Conservation (phyloP, 163 green algal species). For the Coccomyxa subellipsoidea region DNA sequence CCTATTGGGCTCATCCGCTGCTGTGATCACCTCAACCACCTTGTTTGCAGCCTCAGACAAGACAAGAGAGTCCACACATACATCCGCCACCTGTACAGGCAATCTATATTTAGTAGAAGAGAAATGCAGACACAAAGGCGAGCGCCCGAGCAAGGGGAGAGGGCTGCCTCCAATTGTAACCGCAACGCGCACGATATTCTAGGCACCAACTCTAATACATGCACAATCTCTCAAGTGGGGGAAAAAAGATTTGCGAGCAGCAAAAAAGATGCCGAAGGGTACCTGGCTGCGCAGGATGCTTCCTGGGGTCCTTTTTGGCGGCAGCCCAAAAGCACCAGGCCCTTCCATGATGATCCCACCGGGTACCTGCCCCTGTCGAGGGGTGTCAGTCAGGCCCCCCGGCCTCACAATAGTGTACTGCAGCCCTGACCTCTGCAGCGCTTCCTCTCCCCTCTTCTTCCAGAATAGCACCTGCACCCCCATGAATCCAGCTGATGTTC, state of each 20-base stretch:
- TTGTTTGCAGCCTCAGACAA: slow-evolving; percentile 58
- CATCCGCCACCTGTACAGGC: slow-evolving; percentile 69
- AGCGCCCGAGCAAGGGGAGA: too few relatives aligned
- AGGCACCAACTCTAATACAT: too few relatives aligned
- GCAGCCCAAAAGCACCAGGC: slow-evolving; percentile 63
- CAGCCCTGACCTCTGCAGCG: slow-evolving; percentile 72
- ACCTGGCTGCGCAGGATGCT: slow-evolving; percentile 70
- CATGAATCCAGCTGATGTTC: too few relatives aligned
- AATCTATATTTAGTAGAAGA: slow-evolving; percentile 2
- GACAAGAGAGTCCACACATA: slow-evolving; percentile 69
- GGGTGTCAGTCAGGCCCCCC: slow-evolving; percentile 63
- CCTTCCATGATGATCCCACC: slow-evolving; percentile 65
- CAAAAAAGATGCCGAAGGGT: not conserved
- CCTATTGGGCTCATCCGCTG: slow-evolving; percentile 32
- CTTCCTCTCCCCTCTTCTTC: slow-evolving; percentile 82
- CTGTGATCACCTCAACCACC: slow-evolving; percentile 73
- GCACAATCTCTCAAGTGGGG: too few relatives aligned
- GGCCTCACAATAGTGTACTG: slow-evolving; percentile 78
- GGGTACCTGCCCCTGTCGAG: slow-evolving; percentile 30
- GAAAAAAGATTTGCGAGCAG: too few relatives aligned
- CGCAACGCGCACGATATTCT: too few relatives aligned
- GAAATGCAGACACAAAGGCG: too few relatives aligned
- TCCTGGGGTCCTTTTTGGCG: slow-evolving; percentile 53
- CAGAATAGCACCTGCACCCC: slow-evolving; percentile 56
- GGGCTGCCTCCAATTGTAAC: too few relatives aligned